Evolutionary conservation across 1,284 basidiomycete genomes (phyloP), one percentile per base, ranked within the genome.

Genomic region (Phaffia rhodozyma): DNA sequence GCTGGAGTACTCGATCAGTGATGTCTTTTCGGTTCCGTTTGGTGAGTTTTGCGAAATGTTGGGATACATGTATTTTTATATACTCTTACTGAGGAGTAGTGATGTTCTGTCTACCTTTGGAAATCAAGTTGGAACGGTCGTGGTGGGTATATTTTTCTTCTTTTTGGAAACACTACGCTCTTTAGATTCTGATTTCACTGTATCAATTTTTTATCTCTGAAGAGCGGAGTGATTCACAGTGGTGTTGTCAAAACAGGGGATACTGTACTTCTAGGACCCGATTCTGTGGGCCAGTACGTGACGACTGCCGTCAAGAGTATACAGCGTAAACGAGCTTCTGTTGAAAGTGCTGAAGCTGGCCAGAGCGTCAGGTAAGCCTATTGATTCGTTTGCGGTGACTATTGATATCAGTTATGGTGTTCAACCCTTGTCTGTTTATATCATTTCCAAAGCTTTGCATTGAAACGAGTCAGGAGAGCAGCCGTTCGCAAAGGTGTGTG

Each of bases 61-160:
- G 4, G 32, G 32, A 34, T 5, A 34, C 9, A 34, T n/a, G n/a
- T n/a, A n/a, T n/a, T n/a, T n/a, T n/a, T n/a, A n/a, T n/a, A n/a
- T n/a, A n/a, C n/a, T n/a, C n/a, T n/a, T n/a, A n/a, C n/a, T n/a
- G n/a, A n/a, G n/a, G n/a, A n/a, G n/a, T n/a, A n/a, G n/a, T n/a
- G n/a, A n/a, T 38, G 16, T 50, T 13, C 7, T 68, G 72, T 73
- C 20, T 74, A 86, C 83, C 88, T 87, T 58, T 90, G 93, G 27
- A 92, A 91, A 0, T 93, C 69, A 43, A 43, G 90, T 94, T 2
- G 93, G 94, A 47, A 94, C 92, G 1, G 94, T 97, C 6, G 89
- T 96, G 30, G 70, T 70, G 58, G 66, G 72, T 71, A 11, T 50
- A 23, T 21, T 60, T 7, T 58, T 49, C 3, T 25, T 27, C 49